phyloP scores from a whole-genome alignment of 2,329 filamentous ascomycete species.

The Botrytis tulipae region DNA sequence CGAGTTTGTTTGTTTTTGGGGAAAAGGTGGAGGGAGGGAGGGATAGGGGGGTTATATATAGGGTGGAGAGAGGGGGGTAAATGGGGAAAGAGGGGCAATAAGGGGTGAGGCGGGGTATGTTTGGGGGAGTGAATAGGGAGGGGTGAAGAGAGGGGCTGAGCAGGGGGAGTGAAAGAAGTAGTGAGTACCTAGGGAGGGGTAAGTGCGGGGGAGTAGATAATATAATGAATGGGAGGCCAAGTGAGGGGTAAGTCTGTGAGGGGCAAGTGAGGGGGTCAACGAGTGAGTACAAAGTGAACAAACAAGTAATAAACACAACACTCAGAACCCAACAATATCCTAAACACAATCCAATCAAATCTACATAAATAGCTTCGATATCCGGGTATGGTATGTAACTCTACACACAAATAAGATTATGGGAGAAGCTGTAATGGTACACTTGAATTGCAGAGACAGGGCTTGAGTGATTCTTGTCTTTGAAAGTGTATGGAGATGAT shows the following conservation, averaged over 20 bases:
- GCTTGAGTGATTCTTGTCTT: neutral
- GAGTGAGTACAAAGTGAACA: no score
- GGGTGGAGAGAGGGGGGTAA: neutral
- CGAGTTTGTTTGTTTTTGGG: neutral
- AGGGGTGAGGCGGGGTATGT: neutral
- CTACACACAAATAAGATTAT: neutral
- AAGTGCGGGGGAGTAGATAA: no score
- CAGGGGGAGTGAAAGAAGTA: no score
- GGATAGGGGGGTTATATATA: neutral
- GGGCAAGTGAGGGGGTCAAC: no score
- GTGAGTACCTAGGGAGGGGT: no score
- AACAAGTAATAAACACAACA: no score
- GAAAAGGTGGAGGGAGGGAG: neutral
- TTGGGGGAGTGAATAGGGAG: no score
- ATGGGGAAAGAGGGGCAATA: no score
- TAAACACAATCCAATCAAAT: neutral
- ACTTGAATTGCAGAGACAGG: neutral
- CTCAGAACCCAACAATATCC: rapidly evolving
- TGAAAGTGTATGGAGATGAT: neutral
- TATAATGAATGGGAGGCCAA: no score
- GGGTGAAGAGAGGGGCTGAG: no score
- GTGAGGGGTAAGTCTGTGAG: no score
- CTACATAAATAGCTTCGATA: neutral
- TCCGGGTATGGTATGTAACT: no score
- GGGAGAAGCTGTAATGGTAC: neutral